phyloP scores from a whole-genome alignment of 345 rosid genomes.

The Aquilaria malaccensis region DNA sequence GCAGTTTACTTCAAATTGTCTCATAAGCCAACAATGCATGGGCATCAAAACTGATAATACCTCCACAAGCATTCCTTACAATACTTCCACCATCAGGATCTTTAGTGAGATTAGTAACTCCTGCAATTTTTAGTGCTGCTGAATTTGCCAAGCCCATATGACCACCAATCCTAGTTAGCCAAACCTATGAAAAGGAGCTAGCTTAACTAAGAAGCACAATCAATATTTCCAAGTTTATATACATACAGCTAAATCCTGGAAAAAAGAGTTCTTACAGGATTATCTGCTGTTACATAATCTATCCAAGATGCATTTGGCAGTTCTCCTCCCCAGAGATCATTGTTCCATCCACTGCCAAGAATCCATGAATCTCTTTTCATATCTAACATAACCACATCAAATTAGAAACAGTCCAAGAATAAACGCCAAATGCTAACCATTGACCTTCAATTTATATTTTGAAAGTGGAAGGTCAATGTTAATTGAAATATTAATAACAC shows the following conservation, averaged over 20 bases:
- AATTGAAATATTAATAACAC: background rate
- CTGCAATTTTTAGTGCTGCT: slow-evolving; percentile 58
- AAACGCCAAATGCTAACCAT: too few species aligned
- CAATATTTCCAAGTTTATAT: background rate
- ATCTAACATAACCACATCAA: slow-evolving; percentile 22
- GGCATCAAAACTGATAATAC: slow-evolving; percentile 21
- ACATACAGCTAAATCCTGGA: background rate
- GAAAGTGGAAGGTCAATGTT: too few species aligned
- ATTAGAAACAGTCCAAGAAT: too few species aligned
- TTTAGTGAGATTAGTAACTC: slow-evolving; percentile 42
- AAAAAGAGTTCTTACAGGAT: slow-evolving; percentile 52
- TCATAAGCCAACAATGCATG: too few species aligned
- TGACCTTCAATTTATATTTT: too few species aligned
- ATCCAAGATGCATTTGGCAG: slow-evolving; percentile 74
- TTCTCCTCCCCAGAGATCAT: slow-evolving; percentile 95
- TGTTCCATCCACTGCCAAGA: slow-evolving; percentile 96
- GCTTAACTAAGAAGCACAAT: background rate
- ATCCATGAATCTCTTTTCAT: slow-evolving; percentile 67
- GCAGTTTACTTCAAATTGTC: too few species aligned
- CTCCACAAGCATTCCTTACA: slow-evolving; percentile 48
- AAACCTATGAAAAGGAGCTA: slow-evolving; percentile 42
- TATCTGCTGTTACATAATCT: slow-evolving; percentile 59
- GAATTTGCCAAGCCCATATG: slow-evolving; percentile 93
- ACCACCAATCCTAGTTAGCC: slow-evolving; percentile 86
- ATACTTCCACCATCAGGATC: slow-evolving; percentile 79